phyloP scores from a whole-genome alignment of 1,284 basidiomycete genomes.

The Cutaneotrichosporon sp. region DNA sequence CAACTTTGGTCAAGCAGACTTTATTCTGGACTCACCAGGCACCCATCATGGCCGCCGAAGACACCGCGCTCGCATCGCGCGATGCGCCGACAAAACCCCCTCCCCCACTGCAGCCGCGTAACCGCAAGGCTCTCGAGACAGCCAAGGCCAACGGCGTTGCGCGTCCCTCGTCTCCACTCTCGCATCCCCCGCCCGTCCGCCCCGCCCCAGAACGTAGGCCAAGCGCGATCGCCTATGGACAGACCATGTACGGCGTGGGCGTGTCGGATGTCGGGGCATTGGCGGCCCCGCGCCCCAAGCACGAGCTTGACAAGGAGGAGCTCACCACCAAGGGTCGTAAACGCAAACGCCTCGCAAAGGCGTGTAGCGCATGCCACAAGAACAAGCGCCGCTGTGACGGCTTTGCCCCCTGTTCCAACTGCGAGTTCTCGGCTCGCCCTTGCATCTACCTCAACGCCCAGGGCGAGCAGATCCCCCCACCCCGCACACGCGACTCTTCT shows the following conservation, averaged over 20 bases:
- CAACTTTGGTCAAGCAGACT: too few relatives aligned
- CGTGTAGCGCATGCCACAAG: slow-evolving; percentile 49
- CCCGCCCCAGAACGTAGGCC: slow-evolving; percentile 2
- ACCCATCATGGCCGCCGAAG: not conserved
- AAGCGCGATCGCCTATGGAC: slow-evolving; percentile 11
- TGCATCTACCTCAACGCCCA: slow-evolving; percentile 50
- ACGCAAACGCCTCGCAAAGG: slow-evolving; percentile 46
- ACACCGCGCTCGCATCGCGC: not conserved
- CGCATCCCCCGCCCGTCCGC: slow-evolving; percentile 7
- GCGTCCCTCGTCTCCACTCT: slow-evolving; percentile 1
- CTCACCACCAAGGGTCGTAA: slow-evolving; percentile 47
- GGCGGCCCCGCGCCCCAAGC: slow-evolving; percentile 9
- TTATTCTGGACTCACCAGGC: too few relatives aligned
- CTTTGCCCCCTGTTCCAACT: slow-evolving; percentile 52
- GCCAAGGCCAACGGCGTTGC: not conserved
- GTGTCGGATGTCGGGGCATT: not conserved
- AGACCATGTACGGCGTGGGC: slow-evolving; percentile 13
- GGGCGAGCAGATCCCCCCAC: slow-evolving; percentile 46
- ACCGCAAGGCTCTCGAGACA: slow-evolving; percentile 10
- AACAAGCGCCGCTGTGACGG: slow-evolving; percentile 53
- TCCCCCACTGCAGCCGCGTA: slow-evolving; percentile 10
- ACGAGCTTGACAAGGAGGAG: slow-evolving; percentile 36
- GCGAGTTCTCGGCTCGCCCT: slow-evolving; percentile 50
- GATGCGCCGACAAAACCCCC: slow-evolving; percentile 2
- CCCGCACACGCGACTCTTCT: slow-evolving; percentile 40